These are phyloP conservation scores for Mycena metata DNA, from an alignment of 768 basidiomycete species.

Conservation along the genomic window DNA sequence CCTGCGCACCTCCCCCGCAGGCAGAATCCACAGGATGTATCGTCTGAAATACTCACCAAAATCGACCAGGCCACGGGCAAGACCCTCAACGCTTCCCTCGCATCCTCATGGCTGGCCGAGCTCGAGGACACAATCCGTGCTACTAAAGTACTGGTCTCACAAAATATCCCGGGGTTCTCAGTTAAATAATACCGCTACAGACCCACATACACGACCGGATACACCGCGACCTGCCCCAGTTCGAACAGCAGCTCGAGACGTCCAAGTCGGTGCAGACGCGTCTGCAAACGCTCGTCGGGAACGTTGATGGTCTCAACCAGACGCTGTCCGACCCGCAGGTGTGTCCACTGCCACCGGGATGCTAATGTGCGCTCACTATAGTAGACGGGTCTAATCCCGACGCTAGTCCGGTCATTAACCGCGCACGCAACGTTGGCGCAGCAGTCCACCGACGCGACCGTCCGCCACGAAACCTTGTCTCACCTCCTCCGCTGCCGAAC, in stretches of 20 bases:
- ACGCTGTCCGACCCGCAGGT: conserved; percentile 75
- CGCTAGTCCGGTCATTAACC: conserved; percentile 66
- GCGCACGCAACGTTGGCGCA: conserved; percentile 75
- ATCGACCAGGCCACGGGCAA: conserved; percentile 73
- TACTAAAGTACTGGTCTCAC: conserved; percentile 69
- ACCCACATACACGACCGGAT: conserved; percentile 85
- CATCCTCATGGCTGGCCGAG: conserved; percentile 78
- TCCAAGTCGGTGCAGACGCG: conserved; percentile 77
- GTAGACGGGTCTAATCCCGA: conserved; percentile 79
- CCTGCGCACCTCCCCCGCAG: conserved; percentile 81
- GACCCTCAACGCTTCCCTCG: conserved; percentile 70
- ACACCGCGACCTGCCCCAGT: conserved; percentile 70
- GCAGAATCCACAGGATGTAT: conserved; percentile 71
- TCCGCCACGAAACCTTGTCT: conserved; percentile 63
- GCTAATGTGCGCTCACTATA: conserved; percentile 24
- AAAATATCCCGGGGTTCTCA: conserved; percentile 4
- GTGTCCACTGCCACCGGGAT: conserved; percentile 32
- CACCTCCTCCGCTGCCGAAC: conserved; percentile 68
- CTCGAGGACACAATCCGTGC: conserved; percentile 77
- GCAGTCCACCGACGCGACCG: conserved; percentile 67
- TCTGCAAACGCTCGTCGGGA: conserved; percentile 61
- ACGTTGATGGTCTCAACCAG: conserved; percentile 66
- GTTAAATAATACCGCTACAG: conserved; percentile 30
- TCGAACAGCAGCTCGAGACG: conserved; percentile 73
- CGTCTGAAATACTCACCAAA: conserved; percentile 78